Conservation (phyloP, 768 basidiomycete species). For the Russula griseocarnosa region DNA sequence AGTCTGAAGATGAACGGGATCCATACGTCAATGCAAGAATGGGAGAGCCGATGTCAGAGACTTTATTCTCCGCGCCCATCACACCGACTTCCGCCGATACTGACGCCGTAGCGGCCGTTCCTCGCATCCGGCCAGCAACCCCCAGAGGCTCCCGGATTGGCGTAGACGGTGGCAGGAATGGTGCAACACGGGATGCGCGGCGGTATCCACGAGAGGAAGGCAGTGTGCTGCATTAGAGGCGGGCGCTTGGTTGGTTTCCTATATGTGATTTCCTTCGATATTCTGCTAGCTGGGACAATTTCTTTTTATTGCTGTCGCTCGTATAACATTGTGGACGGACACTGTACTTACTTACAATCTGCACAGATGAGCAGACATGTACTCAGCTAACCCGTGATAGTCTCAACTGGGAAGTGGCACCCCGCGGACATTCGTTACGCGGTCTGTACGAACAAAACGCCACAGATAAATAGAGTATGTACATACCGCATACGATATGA, state of each 20-base stretch:
- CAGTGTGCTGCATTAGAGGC: constrained; percentile 8
- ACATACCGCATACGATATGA: neutral
- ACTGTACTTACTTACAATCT: constrained; percentile 21
- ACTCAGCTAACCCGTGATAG: constrained; percentile 22
- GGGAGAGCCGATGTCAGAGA: constrained; percentile 23
- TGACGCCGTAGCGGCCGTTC: constrained; percentile 2
- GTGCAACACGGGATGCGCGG: constrained; percentile 13
- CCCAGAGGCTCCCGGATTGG: constrained; percentile 15
- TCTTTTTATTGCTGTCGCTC: neutral
- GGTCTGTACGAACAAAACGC: constrained; percentile 12
- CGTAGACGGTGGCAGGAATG: constrained; percentile 15
- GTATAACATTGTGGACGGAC: constrained; percentile 18
- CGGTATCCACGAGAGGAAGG: constrained; percentile 18
- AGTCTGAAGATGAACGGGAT: constrained; percentile 20
- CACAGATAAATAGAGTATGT: constrained; percentile 11
- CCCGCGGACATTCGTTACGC: constrained; percentile 14
- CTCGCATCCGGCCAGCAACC: constrained; percentile 12
- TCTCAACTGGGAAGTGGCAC: constrained; percentile 1
- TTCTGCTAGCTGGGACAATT: constrained; percentile 13
- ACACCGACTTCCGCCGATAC: constrained; percentile 21
- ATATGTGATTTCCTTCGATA: constrained; percentile 19
- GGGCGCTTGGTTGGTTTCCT: constrained; percentile 4
- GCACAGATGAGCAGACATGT: constrained; percentile 20
- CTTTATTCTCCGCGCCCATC: constrained; percentile 15
- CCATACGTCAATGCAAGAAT: constrained; percentile 13